Conservation (phyloP, 305 asterid genomes). For the Ilex paraguariensis region DNA sequence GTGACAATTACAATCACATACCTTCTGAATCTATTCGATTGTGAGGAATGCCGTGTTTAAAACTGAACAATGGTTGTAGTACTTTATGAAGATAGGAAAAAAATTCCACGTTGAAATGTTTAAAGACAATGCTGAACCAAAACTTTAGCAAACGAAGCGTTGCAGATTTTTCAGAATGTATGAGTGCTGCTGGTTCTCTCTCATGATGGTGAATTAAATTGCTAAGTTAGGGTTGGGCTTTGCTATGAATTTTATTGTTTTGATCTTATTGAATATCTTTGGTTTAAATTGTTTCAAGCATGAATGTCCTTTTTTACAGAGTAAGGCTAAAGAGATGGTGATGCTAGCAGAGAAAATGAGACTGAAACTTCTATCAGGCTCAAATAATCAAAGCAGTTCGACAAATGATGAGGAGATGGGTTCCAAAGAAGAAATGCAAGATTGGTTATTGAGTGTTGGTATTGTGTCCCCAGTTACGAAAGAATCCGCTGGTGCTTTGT, state of each 20-base stretch:
- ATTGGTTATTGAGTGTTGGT: constrained; percentile 92
- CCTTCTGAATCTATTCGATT: too few relatives aligned
- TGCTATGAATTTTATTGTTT: constrained; percentile 4
- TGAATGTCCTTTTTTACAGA: constrained; percentile 25
- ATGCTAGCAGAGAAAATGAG: constrained; percentile 96
- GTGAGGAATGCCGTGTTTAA: too few relatives aligned
- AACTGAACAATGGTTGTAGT: too few relatives aligned
- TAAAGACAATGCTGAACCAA: too few relatives aligned
- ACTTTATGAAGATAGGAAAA: too few relatives aligned
- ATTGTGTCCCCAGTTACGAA: constrained; percentile 93
- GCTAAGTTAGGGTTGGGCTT: not conserved
- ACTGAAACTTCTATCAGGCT: constrained; percentile 72
- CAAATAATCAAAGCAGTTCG: constrained; percentile 57
- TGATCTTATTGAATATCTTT: constrained; percentile 3
- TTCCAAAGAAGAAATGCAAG: constrained; percentile 94
- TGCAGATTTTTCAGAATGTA: too few relatives aligned
- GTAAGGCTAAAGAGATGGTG: constrained; percentile 98
- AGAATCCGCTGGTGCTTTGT: constrained; percentile 96
- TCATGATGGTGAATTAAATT: not conserved
- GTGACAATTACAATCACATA: too few relatives aligned
- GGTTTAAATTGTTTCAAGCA: constrained; percentile 3
- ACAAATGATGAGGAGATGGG: constrained; percentile 79
- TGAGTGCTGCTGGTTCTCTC: not conserved
- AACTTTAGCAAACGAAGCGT: too few relatives aligned
- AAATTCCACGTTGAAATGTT: too few relatives aligned